Conservation (phyloP, 2,329 filamentous ascomycete genomes). For the Escovopsis weberi region DNA sequence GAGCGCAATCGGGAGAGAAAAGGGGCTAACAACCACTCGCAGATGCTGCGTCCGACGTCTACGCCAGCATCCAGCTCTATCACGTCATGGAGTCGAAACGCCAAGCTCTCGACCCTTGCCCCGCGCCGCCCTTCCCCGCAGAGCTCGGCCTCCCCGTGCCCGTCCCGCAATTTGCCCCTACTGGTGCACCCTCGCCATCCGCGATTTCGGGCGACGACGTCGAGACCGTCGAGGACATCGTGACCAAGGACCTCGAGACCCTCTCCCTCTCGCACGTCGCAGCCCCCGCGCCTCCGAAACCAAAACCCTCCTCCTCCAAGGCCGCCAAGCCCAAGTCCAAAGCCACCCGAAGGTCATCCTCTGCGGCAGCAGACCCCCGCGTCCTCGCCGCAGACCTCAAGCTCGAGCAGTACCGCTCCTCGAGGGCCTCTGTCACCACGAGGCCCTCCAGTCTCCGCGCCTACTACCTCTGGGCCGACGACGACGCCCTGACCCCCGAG, state of each 20-base stretch:
- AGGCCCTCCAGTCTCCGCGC: conserved; percentile 31
- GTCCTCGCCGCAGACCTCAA: conserved; percentile 28
- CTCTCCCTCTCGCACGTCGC: conserved; percentile 4
- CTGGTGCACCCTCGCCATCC: neutral
- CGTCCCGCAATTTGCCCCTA: conserved; percentile 19
- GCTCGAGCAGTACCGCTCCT: conserved; percentile 21
- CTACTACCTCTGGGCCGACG: conserved; percentile 49
- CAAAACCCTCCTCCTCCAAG: neutral
- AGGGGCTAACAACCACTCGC: neutral
- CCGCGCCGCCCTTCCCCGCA: conserved; percentile 53
- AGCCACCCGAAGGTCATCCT: neutral
- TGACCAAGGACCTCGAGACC: conserved; percentile 17
- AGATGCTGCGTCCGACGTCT: conserved; percentile 75
- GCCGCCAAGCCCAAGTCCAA: neutral
- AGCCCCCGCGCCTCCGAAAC: neutral
- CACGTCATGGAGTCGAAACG: conserved; percentile 56
- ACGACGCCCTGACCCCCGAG: conserved; percentile 31
- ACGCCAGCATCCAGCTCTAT: conserved; percentile 62
- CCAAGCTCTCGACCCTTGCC: conserved; percentile 49
- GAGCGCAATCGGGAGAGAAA: too few relatives aligned
- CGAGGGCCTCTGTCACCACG: conserved; percentile 12
- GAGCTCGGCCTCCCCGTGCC: conserved; percentile 53
- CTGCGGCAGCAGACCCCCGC: conserved; percentile 20
- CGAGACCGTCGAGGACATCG: conserved; percentile 1
- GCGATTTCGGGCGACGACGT: neutral